Evolutionary conservation across 257 asterid species (phyloP).

Genomic region (Craterostigma plantagineum): DNA sequence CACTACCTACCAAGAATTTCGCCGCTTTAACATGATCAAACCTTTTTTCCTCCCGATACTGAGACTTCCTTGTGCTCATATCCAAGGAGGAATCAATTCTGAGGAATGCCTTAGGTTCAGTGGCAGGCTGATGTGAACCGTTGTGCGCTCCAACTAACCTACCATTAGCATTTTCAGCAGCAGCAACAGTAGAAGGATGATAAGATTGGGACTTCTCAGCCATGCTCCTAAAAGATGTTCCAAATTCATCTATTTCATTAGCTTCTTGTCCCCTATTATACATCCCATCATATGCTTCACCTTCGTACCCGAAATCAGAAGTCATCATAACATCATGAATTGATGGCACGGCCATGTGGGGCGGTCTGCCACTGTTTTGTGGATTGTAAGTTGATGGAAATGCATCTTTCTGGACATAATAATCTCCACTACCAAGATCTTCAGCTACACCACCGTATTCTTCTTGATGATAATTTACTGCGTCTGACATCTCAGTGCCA

Average conservation of each 20-base stretch:
- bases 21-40: slow-evolving; percentile 16
- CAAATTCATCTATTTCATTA: slow-evolving; percentile 15
- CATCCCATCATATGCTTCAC: slow-evolving; percentile 19
- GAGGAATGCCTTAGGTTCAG: slow-evolving; percentile 15
- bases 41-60: slow-evolving; percentile 27
- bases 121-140: slow-evolving; percentile 17
- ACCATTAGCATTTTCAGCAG: slow-evolving; percentile 26
- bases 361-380: too few relatives aligned
- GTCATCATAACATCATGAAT: slow-evolving; percentile 21
- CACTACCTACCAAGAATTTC: too few relatives aligned
- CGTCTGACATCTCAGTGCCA: slow-evolving; percentile 22
- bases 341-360: too few relatives aligned
- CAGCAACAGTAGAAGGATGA: slow-evolving; percentile 15
- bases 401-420: slow-evolving; percentile 18
- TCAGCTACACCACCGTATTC: slow-evolving; percentile 28
- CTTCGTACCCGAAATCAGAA: slow-evolving; percentile 30
- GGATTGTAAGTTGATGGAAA: too few relatives aligned
- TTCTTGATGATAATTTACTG: slow-evolving; percentile 10
- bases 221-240: slow-evolving; percentile 22
- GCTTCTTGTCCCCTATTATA: slow-evolving; percentile 17
- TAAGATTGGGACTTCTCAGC: slow-evolving; percentile 18
- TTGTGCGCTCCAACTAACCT: slow-evolving; percentile 15
- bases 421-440: slow-evolving; percentile 22
- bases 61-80: slow-evolving; percentile 28
- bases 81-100: slow-evolving; percentile 18